phyloP scores from a whole-genome alignment of 352 stramenopile species.

The Globisporangium spinosum region DNA sequence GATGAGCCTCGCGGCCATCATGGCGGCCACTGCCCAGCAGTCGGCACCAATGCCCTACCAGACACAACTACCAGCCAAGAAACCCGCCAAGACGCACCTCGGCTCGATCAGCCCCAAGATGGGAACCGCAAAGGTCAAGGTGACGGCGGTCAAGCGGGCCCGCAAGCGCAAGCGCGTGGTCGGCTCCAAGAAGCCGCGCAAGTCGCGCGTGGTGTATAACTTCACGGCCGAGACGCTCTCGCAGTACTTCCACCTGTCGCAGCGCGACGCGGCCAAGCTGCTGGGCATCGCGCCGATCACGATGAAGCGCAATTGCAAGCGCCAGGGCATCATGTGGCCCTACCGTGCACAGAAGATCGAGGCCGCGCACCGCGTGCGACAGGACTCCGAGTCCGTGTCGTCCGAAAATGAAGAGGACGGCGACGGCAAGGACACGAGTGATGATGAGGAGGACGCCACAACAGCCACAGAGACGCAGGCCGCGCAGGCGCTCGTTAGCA shows the following conservation, averaged over 20 bases:
- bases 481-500: background rate
- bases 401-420: background rate
- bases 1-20: background rate
- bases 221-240: constrained; percentile 40
- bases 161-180: constrained; percentile 1
- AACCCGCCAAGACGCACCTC: background rate
- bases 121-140: background rate
- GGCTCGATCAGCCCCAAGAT: constrained; percentile 6
- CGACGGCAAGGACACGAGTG: background rate
- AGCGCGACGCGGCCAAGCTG: constrained; percentile 45
- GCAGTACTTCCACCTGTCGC: constrained; percentile 50
- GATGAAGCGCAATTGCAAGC: constrained; percentile 58
- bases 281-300: constrained; percentile 53
- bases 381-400: background rate
- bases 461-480: background rate
- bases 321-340: constrained; percentile 55
- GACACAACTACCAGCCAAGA: background rate
- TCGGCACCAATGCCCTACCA: background rate
- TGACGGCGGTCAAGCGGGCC: background rate
- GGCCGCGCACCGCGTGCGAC: background rate
- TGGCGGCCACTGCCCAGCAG: background rate
- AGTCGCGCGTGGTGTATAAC: constrained; percentile 49
- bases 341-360: constrained; percentile 31
- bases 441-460: background rate
- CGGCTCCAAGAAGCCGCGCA: constrained; percentile 18